Evolutionary conservation across 2,329 filamentous ascomycete species (phyloP), one percentile per base, ranked within the genome.

Genomic region (Colletotrichum liriopes): DNA sequence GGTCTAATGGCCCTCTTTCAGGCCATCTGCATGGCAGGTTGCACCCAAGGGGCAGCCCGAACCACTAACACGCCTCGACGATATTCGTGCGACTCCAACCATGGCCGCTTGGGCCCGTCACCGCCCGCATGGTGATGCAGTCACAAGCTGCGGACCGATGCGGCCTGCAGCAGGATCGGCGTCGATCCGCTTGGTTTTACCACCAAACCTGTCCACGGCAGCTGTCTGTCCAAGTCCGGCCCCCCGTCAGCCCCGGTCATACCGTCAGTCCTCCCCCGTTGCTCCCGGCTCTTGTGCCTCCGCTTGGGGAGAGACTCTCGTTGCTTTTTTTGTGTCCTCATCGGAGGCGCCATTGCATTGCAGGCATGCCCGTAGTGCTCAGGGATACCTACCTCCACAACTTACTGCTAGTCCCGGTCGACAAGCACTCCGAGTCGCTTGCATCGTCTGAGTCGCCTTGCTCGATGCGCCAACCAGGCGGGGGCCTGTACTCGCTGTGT

Each of bases 161-260:
- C 73, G 71, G 71, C 62, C 73, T 74, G 72, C 70, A 72, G 72
- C 72, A 74, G 72, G 70, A 74, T 74, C 72, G 70, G 63, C 60
- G 70, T 72, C 72, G 70, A 73, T 74, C 70, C 70, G 72, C 55
- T 74, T 65, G 29, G 49, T 56, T 70, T 68, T 69, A 58, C 68
- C 47, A 68, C 37, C 56, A 71, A 56, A 43, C 51, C 64, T 67
- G 68, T 68, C 41, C 64, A 62, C 68, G 68, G 64, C 63, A 71
- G 35, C 68, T 52, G 65, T 62, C 60, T 49, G 23, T 56, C 26
- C 45, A 68, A 37, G 58, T 51, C 65, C 69, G 65, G 52, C 58
- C 29, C 39, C 69, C 59, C 58, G 45, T 65, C 55, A 59, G 61
- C 61, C 67, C 67, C 67, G 67, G 67, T 65, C 61, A 59, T 52